A percentile compares a stretch with the other conserved stretches of the same genome.
Evolutionary conservation across 257 asterid species (phyloP).

Genomic region (Solanum neorickii): DNA sequence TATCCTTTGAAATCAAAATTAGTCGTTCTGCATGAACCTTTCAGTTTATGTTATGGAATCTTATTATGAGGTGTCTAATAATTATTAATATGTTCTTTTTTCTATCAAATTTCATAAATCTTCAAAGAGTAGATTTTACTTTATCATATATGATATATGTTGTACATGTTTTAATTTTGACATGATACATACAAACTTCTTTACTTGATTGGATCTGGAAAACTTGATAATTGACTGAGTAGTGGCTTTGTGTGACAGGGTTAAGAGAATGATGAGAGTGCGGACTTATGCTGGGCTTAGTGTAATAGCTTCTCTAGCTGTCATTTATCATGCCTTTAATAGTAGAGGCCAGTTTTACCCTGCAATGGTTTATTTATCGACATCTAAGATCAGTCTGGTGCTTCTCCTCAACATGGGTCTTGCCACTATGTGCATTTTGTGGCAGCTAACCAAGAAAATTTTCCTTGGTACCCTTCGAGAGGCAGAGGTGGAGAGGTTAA

Average conservation of each 20-base stretch:
- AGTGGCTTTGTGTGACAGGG: slow-evolving; percentile 18
- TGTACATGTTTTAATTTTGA: background rate
- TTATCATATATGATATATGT: background rate
- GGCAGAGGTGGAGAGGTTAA: slow-evolving; percentile 94
- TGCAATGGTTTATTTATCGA: slow-evolving; percentile 78
- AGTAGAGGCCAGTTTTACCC: slow-evolving; percentile 95
- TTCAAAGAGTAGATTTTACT: background rate
- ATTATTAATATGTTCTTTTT: background rate
- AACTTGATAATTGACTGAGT: background rate
- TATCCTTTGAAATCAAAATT: background rate
- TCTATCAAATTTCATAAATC: background rate
- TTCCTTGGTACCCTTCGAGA: slow-evolving; percentile 91
- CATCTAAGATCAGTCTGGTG: slow-evolving; percentile 86
- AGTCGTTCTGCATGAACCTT: background rate
- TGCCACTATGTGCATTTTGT: slow-evolving; percentile 71
- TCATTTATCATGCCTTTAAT: slow-evolving; percentile 67
- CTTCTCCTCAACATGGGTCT: slow-evolving; percentile 82
- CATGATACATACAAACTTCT: background rate
- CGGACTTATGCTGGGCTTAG: slow-evolving; percentile 78
- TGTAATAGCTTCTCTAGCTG: slow-evolving; percentile 53
- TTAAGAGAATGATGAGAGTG: slow-evolving; percentile 53
- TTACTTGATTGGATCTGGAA: background rate
- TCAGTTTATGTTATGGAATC: background rate
- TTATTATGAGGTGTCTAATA: background rate
- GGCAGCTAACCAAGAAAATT: slow-evolving; percentile 87